Conservation (phyloP, 257 asterid genomes). For the Solanum corneliomulleri region DNA sequence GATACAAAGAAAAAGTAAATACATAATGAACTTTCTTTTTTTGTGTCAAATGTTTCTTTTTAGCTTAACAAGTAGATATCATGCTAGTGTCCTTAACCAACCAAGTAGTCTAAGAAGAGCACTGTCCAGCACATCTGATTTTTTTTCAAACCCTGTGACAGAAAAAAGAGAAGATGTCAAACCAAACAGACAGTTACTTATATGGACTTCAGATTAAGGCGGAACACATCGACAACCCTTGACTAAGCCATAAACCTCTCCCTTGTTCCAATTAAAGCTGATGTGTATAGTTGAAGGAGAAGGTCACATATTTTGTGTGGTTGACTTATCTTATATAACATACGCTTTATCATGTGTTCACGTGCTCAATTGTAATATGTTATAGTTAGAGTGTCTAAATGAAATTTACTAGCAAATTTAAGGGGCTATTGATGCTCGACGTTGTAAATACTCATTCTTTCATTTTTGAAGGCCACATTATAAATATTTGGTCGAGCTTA, state of each 20-base stretch:
- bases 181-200: neutral
- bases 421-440: neutral
- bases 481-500: neutral
- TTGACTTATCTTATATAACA: neutral
- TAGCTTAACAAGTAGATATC: neutral
- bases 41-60: neutral
- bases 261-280: neutral
- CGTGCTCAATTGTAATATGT: neutral
- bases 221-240: neutral
- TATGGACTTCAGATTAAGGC: neutral
- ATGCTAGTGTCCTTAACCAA: constrained; percentile 80
- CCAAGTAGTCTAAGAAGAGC: constrained; percentile 72
- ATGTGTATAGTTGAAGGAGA: neutral
- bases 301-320: neutral
- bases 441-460: neutral
- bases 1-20: neutral
- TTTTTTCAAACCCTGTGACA: constrained; percentile 65
- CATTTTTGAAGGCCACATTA: neutral
- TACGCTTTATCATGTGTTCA: neutral
- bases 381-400: neutral
- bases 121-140: constrained; percentile 50
- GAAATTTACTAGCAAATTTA: neutral
- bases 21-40: neutral
- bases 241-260: neutral
- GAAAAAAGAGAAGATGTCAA: neutral